A percentile compares a stretch with the other conserved stretches of the same genome.
phyloP scores from a whole-genome alignment of 805 yeast genomes.

The Starmerella apis region DNA sequence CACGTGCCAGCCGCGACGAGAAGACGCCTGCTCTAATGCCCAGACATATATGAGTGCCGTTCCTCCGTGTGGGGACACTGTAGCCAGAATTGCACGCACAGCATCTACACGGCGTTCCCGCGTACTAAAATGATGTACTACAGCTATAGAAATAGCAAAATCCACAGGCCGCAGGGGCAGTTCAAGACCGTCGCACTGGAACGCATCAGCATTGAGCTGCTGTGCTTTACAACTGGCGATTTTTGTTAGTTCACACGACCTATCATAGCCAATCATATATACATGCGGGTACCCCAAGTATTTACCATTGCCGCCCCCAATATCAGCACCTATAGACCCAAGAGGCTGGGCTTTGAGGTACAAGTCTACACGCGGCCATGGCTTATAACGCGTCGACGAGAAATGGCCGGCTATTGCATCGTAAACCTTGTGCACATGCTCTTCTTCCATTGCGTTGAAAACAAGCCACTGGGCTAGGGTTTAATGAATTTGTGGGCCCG shows the following conservation, averaged over 20 bases:
- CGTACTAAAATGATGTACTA: conserved; percentile 90
- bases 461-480: background rate
- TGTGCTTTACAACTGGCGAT: conserved; percentile 52
- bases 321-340: conserved; percentile 73
- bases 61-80: conserved; percentile 46
- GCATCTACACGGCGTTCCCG: conserved; percentile 69
- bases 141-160: conserved; percentile 92
- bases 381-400: conserved; percentile 87
- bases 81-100: conserved; percentile 53
- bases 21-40: conserved; percentile 87
- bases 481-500: background rate
- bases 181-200: conserved; percentile 70
- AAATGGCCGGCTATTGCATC: conserved; percentile 88
- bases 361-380: conserved; percentile 89
- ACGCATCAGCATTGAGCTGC: conserved; percentile 43
- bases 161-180: conserved; percentile 43
- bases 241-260: conserved; percentile 30
- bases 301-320: conserved; percentile 97
- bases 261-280: conserved; percentile 54
- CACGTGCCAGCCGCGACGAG: conserved; percentile 81
- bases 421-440: conserved; percentile 77
- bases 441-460: conserved; percentile 45
- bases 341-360: conserved; percentile 43
- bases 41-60: conserved; percentile 79
- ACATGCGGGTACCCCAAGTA: conserved; percentile 65